These are phyloP conservation scores for Alnus glutinosa DNA, from an alignment of 306 rosid genomes.

Conservation along the genomic window DNA sequence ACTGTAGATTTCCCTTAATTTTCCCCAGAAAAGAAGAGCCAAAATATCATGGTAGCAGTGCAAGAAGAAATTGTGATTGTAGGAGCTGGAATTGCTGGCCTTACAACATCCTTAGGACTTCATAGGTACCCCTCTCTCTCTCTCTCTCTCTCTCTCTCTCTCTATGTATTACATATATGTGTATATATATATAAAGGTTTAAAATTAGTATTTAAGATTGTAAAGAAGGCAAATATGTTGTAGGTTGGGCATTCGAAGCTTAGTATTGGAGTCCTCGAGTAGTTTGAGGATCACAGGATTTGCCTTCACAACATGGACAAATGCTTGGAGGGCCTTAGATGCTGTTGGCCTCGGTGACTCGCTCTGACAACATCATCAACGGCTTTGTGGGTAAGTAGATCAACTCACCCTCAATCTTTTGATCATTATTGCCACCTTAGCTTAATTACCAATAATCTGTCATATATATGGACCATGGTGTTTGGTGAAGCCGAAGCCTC, in stretches of 20 bases:
- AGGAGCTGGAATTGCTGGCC: slow-evolving; percentile 86
- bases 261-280: slow-evolving; percentile 65
- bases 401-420: too few relatives aligned
- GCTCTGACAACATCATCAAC: slow-evolving; percentile 53
- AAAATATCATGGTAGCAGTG: slow-evolving; percentile 30
- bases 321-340: slow-evolving; percentile 87
- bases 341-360: slow-evolving; percentile 53
- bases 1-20: too few relatives aligned
- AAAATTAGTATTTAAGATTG: too few relatives aligned
- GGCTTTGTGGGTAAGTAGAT: slow-evolving; percentile 41
- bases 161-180: too few relatives aligned
- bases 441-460: too few relatives aligned
- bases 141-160: too few relatives aligned
- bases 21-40: neutral
- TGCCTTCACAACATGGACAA: slow-evolving; percentile 56
- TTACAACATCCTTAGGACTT: slow-evolving; percentile 68
- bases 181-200: too few relatives aligned
- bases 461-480: too few relatives aligned
- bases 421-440: neutral
- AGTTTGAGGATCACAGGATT: slow-evolving; percentile 61
- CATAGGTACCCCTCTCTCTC: slow-evolving; percentile 31
- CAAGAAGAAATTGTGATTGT: slow-evolving; percentile 62
- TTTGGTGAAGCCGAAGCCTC: too few relatives aligned
- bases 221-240: neutral
- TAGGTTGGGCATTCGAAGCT: slow-evolving; percentile 62